Base-by-base conservation (phyloP, 2,329 filamentous ascomycete species). In the Sporothrix variecibatus region DNA sequence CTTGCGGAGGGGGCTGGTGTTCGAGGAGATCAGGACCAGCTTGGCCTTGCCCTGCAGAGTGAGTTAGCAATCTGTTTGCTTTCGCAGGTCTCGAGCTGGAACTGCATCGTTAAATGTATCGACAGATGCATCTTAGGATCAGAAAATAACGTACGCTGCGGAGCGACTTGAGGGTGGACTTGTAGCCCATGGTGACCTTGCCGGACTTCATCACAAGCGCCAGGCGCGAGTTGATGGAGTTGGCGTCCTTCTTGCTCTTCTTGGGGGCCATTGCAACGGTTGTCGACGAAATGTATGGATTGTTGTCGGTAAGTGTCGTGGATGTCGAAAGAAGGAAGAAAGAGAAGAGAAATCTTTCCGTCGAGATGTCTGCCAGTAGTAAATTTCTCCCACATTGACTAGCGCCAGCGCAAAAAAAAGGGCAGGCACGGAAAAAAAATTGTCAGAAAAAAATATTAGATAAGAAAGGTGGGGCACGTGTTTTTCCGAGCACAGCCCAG, bases 1-100 rank as follows among this genome's bases (percentile, higher is more conserved):
- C 92, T 98, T 99, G 86, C 95, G 92, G 82, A 99, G 93, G 85
- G 96, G 96, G 83, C 95, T 95, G 80, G 95, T 97, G 90, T 99
- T 98, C 87, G 93, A 94, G 80, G 92, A 89, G 78, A 94, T 94
- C 84, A 95, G 80, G 85, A 98, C 94, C 80, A 98, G 91, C 93
- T 98, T 98, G 85, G 96, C 96, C 92, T 98, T 98, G 86, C 95
- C 95, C 74, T 76, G 70, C 9, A 67, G 40, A 28, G 31, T 26
- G n/a, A 67, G 20, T 75, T 69, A 72, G 70, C 28, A 34, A 2
- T 53, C n/a, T 69, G 38, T 40, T 43, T 31, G 58, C 4, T 20
- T 26, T 1, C 15, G 28, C 9, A 4, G 8, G 12, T n/a, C 4
- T 17, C 62, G 62, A 65, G 17, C 6, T 43, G 17, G 62, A 34